Evolutionary conservation across 2,329 filamentous ascomycete genomes (phyloP).

Genomic region (Verticillium isaacii): DNA sequence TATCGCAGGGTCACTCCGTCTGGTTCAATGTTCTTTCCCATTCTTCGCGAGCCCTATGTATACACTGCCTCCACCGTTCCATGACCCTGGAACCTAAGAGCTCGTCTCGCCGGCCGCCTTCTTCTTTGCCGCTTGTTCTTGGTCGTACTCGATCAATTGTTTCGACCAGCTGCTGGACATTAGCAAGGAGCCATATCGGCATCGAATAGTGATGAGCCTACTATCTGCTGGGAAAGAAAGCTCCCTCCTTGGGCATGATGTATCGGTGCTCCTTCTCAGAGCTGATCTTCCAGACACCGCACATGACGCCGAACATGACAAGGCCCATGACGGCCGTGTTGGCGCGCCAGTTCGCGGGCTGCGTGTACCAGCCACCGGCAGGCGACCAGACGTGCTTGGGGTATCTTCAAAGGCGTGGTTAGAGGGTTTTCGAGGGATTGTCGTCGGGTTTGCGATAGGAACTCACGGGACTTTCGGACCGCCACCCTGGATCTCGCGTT

Average conservation of each 20-base stretch:
- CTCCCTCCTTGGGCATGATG: constrained; percentile 68
- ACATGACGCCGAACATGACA: constrained; percentile 64
- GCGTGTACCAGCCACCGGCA: constrained; percentile 93
- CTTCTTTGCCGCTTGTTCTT: constrained; percentile 31
- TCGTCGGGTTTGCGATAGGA: constrained; percentile 10
- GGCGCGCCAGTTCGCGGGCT: constrained; percentile 88
- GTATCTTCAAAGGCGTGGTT: constrained; percentile 55
- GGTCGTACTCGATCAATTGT: constrained; percentile 39
- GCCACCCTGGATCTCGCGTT: constrained; percentile 57
- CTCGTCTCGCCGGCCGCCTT: constrained; percentile 22
- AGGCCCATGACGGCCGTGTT: constrained; percentile 78
- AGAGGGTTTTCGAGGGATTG: constrained; percentile 15
- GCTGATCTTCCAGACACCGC: constrained; percentile 65
- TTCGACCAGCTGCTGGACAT: constrained; percentile 36
- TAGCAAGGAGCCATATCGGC: constrained; percentile 6
- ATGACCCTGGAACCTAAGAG: background rate
- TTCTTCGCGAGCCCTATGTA: background rate
- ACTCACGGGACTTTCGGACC: constrained; percentile 62
- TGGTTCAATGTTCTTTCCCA: background rate
- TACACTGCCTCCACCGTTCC: background rate
- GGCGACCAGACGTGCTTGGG: constrained; percentile 99
- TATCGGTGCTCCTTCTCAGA: constrained; percentile 69
- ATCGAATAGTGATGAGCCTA: constrained; percentile 38
- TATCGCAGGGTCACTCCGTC: background rate
- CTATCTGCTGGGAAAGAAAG: constrained; percentile 83